A percentile compares a stretch with the other conserved stretches of the same genome.
Evolutionary conservation across 805 yeast species (phyloP).

Genomic region (Metschnikowia dekortorum): DNA sequence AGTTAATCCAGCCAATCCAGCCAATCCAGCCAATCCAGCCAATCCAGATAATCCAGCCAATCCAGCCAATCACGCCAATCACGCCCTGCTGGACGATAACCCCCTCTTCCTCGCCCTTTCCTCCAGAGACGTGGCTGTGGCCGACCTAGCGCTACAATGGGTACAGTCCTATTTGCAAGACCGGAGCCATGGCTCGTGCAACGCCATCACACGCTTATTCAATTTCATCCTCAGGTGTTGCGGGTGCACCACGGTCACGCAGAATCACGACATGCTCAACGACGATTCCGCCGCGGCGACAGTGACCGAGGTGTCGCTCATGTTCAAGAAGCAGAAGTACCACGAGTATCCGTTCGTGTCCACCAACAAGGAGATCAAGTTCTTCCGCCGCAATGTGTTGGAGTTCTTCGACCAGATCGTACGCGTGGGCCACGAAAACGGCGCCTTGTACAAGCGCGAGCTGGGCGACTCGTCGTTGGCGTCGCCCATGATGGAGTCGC

Average conservation of each 20-base stretch:
- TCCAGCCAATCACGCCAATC: neutral
- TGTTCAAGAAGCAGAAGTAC: slow-evolving; percentile 53
- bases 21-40: neutral
- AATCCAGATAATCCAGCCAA: neutral
- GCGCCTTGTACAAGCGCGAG: slow-evolving; percentile 43
- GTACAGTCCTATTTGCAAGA: slow-evolving; percentile 27
- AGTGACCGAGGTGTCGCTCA: slow-evolving; percentile 62
- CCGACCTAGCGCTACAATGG: slow-evolving; percentile 39
- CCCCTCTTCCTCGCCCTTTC: slow-evolving; percentile 28
- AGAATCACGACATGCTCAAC: slow-evolving; percentile 70
- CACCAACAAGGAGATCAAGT: slow-evolving; percentile 43
- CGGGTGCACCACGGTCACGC: slow-evolving; percentile 65
- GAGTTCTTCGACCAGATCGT: slow-evolving; percentile 55
- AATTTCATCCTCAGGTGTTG: slow-evolving; percentile 67
- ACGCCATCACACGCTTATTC: slow-evolving; percentile 56
- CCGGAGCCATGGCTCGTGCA: slow-evolving; percentile 5
- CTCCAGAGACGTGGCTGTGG: slow-evolving; percentile 26
- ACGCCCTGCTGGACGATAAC: slow-evolving; percentile 19
- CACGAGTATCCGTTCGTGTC: slow-evolving; percentile 70
- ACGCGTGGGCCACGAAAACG: slow-evolving; percentile 55
- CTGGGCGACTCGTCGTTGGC: slow-evolving; percentile 20
- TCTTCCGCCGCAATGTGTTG: slow-evolving; percentile 46
- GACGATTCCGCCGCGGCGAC: slow-evolving; percentile 70
- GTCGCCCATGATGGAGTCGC: slow-evolving; percentile 46
- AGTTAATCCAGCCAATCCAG: neutral